Conservation (phyloP, 1,139 yeast species). For the Saccharomyces pastorianus region DNA sequence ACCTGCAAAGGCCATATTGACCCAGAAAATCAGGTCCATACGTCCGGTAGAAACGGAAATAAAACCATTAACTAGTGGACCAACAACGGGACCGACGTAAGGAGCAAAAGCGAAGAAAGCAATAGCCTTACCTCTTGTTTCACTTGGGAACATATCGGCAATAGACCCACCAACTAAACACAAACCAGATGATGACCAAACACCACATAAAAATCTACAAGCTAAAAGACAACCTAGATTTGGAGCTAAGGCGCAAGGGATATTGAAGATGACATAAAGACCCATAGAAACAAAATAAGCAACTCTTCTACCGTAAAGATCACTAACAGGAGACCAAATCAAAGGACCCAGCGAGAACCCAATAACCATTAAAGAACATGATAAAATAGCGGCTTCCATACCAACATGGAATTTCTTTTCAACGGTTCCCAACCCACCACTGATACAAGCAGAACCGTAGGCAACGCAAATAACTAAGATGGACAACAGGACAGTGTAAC, state of each 20-base stretch:
- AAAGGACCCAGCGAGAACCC: slow-evolving; percentile 87
- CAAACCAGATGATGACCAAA: slow-evolving; percentile 74
- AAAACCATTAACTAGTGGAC: slow-evolving; percentile 86
- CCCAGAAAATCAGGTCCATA: slow-evolving; percentile 73
- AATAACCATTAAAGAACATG: slow-evolving; percentile 79
- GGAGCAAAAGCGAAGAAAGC: slow-evolving; percentile 91
- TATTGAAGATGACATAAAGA: slow-evolving; percentile 68
- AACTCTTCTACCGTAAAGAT: slow-evolving; percentile 77
- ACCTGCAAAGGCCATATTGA: slow-evolving; percentile 87
- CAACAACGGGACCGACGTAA: slow-evolving; percentile 84
- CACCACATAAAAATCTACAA: slow-evolving; percentile 81
- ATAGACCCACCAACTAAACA: slow-evolving; percentile 85
- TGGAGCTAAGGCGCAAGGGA: slow-evolving; percentile 82
- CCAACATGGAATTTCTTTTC: slow-evolving; percentile 58
- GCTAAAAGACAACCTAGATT: slow-evolving; percentile 74
- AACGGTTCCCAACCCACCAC: slow-evolving; percentile 72
- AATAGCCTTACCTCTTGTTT: slow-evolving; percentile 80
- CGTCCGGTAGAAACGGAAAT: slow-evolving; percentile 61
- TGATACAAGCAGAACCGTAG: slow-evolving; percentile 79
- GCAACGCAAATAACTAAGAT: slow-evolving; percentile 76
- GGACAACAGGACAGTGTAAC: slow-evolving; percentile 58
- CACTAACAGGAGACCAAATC: slow-evolving; percentile 84
- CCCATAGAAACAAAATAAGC: slow-evolving; percentile 72
- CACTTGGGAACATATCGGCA: slow-evolving; percentile 74
- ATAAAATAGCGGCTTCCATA: slow-evolving; percentile 65